Evolutionary conservation across 2,329 filamentous ascomycete species (phyloP).

Genomic region (Septoria linicola): DNA sequence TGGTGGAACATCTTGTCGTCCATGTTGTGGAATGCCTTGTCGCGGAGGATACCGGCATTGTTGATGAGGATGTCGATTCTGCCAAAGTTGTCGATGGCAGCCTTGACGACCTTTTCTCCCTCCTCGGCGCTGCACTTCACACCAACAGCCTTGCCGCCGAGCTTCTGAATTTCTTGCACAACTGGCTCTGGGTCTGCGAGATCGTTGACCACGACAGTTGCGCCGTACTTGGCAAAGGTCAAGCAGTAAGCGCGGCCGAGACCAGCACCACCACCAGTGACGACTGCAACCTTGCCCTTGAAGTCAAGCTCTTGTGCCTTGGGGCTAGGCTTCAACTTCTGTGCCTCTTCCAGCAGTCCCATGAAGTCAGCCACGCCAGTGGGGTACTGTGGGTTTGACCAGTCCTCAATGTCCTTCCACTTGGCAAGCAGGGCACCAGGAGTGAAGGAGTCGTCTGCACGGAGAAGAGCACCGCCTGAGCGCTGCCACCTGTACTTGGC

Average conservation of each 20-base stretch:
- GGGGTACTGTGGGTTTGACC: conserved; percentile 79
- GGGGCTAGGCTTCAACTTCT: conserved; percentile 72
- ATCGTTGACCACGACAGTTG: conserved; percentile 90
- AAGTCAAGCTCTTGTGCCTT: conserved; percentile 75
- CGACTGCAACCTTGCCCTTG: conserved; percentile 77
- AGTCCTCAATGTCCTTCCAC: conserved; percentile 86
- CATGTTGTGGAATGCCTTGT: conserved; percentile 99
- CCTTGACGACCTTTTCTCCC: conserved; percentile 86
- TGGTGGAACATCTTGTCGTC: conserved; percentile 89
- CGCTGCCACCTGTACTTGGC: conserved; percentile 96
- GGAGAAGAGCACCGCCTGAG: conserved; percentile 81
- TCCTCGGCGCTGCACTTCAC: conserved; percentile 94
- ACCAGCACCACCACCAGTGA: conserved; percentile 85
- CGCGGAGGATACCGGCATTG: conserved; percentile 95
- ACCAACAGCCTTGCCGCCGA: conserved; percentile 84
- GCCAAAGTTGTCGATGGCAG: conserved; percentile 88
- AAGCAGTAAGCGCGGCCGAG: conserved; percentile 89
- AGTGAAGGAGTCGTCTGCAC: conserved; percentile 83
- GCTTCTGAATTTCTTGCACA: conserved; percentile 86
- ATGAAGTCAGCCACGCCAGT: conserved; percentile 85
- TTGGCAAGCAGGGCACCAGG: conserved; percentile 83
- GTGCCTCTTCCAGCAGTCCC: conserved; percentile 75
- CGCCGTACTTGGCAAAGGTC: conserved; percentile 80
- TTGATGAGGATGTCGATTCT: conserved; percentile 95
- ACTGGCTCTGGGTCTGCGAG: conserved; percentile 87